Evolutionary conservation across 192 early-diverging fungal species (phyloP).

Genomic region (Martensiomyces pterosporus): DNA sequence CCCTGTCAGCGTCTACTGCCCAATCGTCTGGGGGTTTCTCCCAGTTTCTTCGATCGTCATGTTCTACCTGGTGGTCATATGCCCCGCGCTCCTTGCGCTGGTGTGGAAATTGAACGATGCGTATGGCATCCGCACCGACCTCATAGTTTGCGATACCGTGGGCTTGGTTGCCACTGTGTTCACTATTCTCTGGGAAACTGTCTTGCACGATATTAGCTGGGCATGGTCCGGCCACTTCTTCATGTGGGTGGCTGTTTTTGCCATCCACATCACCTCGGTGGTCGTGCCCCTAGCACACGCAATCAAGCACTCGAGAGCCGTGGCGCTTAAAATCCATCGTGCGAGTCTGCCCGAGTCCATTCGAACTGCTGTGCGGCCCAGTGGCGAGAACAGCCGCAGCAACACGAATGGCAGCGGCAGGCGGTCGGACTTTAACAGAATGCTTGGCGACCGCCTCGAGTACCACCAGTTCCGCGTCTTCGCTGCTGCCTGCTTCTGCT

Average conservation of each 20-base stretch:
- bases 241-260: background rate
- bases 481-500: conserved; percentile 23
- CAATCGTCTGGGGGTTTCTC: background rate
- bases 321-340: too few relatives aligned
- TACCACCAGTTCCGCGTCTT: conserved; percentile 7
- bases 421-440: background rate
- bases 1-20: background rate
- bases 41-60: background rate
- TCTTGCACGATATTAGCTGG: background rate
- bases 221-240: background rate
- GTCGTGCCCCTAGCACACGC: background rate
- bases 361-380: too few relatives aligned
- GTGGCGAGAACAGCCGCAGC: too few relatives aligned
- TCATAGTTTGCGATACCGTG: background rate
- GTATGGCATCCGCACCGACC: background rate
- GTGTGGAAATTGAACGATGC: background rate
- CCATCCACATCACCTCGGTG: background rate
- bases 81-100: background rate
- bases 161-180: background rate
- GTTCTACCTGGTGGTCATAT: background rate
- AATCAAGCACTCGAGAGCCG: background rate
- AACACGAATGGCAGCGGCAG: too few relatives aligned
- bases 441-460: background rate
- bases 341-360: too few relatives aligned
- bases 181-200: background rate